phyloP scores from a whole-genome alignment of 257 asterid species.

The Solanum habrochaites region DNA sequence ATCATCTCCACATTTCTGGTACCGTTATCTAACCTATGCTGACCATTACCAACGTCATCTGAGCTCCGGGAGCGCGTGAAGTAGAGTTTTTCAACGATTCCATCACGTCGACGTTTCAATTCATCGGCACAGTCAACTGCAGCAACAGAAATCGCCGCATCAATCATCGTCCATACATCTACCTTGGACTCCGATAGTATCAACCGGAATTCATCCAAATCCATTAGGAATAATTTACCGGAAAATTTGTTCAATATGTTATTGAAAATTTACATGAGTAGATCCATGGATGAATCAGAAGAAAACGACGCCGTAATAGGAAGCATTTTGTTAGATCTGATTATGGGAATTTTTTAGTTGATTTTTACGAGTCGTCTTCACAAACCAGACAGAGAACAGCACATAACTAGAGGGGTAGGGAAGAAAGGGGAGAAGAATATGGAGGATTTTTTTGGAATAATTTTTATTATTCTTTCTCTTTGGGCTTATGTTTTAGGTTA shows the following conservation, averaged over 20 bases:
- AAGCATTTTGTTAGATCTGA: not conserved
- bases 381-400: not conserved
- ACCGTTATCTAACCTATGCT: not conserved
- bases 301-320: conserved; percentile 16
- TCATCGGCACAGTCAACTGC: conserved; percentile 53
- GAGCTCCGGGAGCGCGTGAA: conserved; percentile 45
- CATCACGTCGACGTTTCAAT: conserved; percentile 61
- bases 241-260: not conserved
- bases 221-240: conserved; percentile 28
- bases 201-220: conserved; percentile 55
- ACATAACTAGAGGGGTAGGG: not conserved
- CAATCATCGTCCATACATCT: conserved; percentile 72
- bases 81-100: conserved; percentile 62
- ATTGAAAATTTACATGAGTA: conserved; percentile 10
- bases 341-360: not conserved
- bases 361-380: not conserved
- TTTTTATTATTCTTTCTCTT: not conserved
- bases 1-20: conserved; percentile 12
- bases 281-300: conserved; percentile 11
- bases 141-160: conserved; percentile 76
- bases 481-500: not conserved
- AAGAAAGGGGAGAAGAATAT: not conserved
- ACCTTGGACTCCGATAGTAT: conserved; percentile 56
- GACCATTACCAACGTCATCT: conserved; percentile 15
- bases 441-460: conserved; percentile 2